Evolutionary conservation across 2,329 filamentous ascomycete species (phyloP), one percentile per base, ranked within the genome.

Genomic region (Zymoseptoria brevis): DNA sequence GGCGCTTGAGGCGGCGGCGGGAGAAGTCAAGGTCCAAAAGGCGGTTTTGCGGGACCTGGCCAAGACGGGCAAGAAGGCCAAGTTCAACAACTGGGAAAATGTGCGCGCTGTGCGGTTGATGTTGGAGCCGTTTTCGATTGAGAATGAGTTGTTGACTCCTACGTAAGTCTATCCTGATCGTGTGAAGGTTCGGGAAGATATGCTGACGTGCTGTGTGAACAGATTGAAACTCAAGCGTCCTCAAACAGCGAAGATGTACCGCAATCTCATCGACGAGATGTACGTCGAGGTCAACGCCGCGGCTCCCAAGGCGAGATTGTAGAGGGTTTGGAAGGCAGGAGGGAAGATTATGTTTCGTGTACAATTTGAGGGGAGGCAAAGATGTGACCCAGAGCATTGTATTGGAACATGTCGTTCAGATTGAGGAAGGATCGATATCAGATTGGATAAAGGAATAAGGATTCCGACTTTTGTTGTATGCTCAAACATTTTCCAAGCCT

Each of bases 21-120:
- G 80, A 60, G 85, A 96, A 66, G 80, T 84, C 55, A 86, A 85
- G 70, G 84, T 99, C 21, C 81, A 84, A 65, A 83, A 83, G 69
- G 88, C 89, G 1, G 86, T 96, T 58, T 72, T 95, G 64, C 87
- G 87, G 73, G 84, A 94, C 65, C 78, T 99, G 35, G 88, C 94
- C 60, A 82, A 80, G 57, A 87, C 95, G 60, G 90, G 84, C 50
- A 88, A 83, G 77, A 87, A 86, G 76, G 85, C 89, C 74, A 96
- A 94, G 77, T 92, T 99, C 75, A 94, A 96, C 72, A 89, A 86
- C 66, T 97, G 89, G 68, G 94, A 99, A 80, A 84, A 85, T 64
- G 87, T 97, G 53, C 84, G 82, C 72, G 88, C 87, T 66, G 81
- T 87, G 58, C 76, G 87, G 63, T 76, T 99, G 66, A 86, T 88